A percentile compares a stretch with the other conserved stretches of the same genome.
Conservation (phyloP, 352 stramenopile species). For the Phytophthora brassicae region DNA sequence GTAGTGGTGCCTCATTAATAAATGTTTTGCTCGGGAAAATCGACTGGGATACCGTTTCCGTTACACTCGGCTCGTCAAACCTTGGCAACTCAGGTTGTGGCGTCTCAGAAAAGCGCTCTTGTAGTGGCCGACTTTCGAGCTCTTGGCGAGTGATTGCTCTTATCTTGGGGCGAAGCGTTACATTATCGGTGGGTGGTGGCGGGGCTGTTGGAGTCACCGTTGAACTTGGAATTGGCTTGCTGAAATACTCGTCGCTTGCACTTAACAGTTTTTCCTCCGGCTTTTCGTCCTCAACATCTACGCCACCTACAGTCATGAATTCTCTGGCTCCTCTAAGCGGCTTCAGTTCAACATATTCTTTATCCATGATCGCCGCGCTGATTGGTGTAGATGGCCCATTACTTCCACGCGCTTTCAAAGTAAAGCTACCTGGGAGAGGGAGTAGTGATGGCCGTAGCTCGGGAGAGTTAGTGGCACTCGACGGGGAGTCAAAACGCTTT, state of each 20-base stretch:
- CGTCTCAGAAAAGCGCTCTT: neutral
- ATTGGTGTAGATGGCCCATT: slow-evolving; percentile 11
- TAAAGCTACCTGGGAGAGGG: slow-evolving; percentile 23
- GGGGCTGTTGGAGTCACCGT: slow-evolving; percentile 16
- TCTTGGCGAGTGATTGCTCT: slow-evolving; percentile 13
- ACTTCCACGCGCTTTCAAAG: slow-evolving; percentile 20
- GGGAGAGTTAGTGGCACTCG: slow-evolving; percentile 9
- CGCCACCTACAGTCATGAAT: slow-evolving; percentile 3
- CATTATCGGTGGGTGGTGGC: slow-evolving; percentile 36
- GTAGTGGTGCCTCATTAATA: neutral
- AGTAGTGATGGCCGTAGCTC: slow-evolving; percentile 6
- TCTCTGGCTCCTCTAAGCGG: slow-evolving; percentile 18
- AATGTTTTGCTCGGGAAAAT: neutral
- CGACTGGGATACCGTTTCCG: neutral
- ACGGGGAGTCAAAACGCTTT: slow-evolving; percentile 13
- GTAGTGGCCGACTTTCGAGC: slow-evolving; percentile 3
- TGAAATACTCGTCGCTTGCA: slow-evolving; percentile 41
- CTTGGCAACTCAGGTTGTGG: neutral
- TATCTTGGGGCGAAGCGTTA: slow-evolving; percentile 33
- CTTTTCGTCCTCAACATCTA: slow-evolving; percentile 15
- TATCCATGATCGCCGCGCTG: slow-evolving; percentile 1
- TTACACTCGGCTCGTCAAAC: neutral
- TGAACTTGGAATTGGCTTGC: slow-evolving; percentile 38
- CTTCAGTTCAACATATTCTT: slow-evolving; percentile 16
- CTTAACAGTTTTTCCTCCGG: slow-evolving; percentile 20